Evolutionary conservation across 345 rosid genomes (phyloP), one percentile per base, ranked within the genome.

Genomic region (Citrus hindsii): DNA sequence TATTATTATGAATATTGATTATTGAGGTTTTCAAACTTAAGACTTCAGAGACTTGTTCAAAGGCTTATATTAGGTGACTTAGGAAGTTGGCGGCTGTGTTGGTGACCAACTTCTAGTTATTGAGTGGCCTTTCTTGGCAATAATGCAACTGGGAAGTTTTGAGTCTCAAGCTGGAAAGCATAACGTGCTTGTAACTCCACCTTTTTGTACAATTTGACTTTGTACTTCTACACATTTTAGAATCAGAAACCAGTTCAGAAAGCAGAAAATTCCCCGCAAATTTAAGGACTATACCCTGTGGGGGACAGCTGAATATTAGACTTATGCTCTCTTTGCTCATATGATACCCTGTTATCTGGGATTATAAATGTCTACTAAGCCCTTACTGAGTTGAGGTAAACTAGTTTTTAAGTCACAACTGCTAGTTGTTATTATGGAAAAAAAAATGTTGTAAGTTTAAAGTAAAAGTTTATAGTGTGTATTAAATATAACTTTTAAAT

Each of bases 41-140:
- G 51, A 58, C 24, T 67, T 71, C 55, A 13, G 64, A 53, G n/a
- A 22, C 61, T 62, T 42, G 27, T 25, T 25, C 25, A 10, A 71
- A 7, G 76, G 42, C 28, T 62, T 69, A 12, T 35, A 14, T 9
- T n/a, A 24, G 6, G 12, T 25, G 78, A 56, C 37, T 75, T 0
- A 28, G 75, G n/a, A 61, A 27, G 40, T 37, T 46, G 58, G 2
- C 22, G 56, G 68, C 30, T 38, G 4, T 1, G 19, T 83, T 35
- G 90, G 89, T 83, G 69, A 83, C 84, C 87, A 51, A 86, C 85
- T 75, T 63, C 59, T 59, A 4, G 48, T 69, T 25, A 19, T 13
- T 58, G 77, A 77, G 33, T 18, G 64, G 42, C 16, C 64, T 55
- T 27, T 1, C 18, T 13, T 7, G 38, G 51, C 10, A 32, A 65